Base-by-base conservation (phyloP, 345 rosid species). In the Eucalyptus dawsonii region DNA sequence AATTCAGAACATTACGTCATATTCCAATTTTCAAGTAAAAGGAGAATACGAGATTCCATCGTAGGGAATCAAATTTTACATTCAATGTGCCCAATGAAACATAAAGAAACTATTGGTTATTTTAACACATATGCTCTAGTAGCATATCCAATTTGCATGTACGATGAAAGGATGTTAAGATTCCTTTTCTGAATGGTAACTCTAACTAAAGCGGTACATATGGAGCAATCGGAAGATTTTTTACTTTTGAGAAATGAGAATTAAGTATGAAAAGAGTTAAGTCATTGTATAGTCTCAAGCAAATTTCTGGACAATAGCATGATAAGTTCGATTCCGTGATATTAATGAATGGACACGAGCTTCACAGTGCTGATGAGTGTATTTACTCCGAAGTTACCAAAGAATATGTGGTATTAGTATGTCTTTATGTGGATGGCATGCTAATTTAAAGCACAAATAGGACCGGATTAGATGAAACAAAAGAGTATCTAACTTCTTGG, bases 151-250 rank as follows among this genome's bases (percentile, higher is more conserved):
- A 65, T 65, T 65, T n/a, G 76, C 76, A n/a, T 65, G 9, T 65
- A 65, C 3, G 4, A n/a, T 11, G 2, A 65, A 65, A 62, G 10
- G 3, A n/a, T 14, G 37, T 14, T n/a, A n/a, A 11, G 76, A 2
- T 3, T 15, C 21, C 2, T 2, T 65, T 65, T 65, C 0, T 65
- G 0, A 14, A 65, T 65, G 3, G 21, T n/a, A 14, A 65, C 16
- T 65, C 4, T 65, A n/a, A 65, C 5, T 65, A 3, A 65, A 65
- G 37, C 0, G 0, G 10, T 65, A 14, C 7, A n/a, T 0, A 17
- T 65, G 17, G 40, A 65, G 76, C 37, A n/a, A 65, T 3, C 3
- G 1, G 21, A 65, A n/a, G 6, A 1, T 65, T 4, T 65, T n/a
- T 5, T n/a, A 31, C 21, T 65, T n/a, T 65, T 8, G 21, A 8